phyloP scores from a whole-genome alignment of 306 rosid species.

The Vicia faba region DNA sequence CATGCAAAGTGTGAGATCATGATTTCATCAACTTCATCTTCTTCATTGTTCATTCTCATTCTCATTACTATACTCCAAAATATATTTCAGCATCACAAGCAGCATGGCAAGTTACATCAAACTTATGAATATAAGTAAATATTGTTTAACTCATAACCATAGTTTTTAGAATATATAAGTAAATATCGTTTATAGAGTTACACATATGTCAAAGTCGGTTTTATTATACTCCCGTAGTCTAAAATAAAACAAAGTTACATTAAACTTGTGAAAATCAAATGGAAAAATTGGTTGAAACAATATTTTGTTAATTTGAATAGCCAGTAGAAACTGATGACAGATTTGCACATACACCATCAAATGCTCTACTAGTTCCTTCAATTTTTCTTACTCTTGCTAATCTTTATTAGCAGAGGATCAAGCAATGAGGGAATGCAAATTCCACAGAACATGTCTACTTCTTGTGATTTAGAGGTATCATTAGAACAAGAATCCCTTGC shows the following conservation, averaged over 20 bases:
- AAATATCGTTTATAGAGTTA: slow-evolving; percentile 1
- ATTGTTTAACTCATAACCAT: neutral
- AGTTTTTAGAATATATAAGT: neutral
- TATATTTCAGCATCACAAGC: too few species aligned
- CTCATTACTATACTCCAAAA: too few species aligned
- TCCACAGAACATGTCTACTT: slow-evolving; percentile 42
- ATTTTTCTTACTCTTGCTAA: slow-evolving; percentile 53
- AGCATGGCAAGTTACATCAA: too few species aligned
- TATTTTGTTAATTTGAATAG: slow-evolving; percentile 25
- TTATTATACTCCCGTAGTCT: slow-evolving; percentile 14
- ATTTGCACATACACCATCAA: slow-evolving; percentile 26
- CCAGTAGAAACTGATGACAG: slow-evolving; percentile 1
- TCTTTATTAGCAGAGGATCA: slow-evolving; percentile 52
- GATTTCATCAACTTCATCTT: too few species aligned
- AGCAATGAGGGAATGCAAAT: slow-evolving; percentile 56
- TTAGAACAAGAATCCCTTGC: slow-evolving; percentile 34
- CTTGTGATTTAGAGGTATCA: slow-evolving; percentile 41
- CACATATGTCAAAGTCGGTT: neutral
- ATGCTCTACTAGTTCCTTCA: slow-evolving; percentile 40
- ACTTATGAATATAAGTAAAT: too few species aligned
- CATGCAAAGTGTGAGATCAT: too few species aligned
- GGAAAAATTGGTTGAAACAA: slow-evolving; percentile 29
- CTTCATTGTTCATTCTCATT: too few species aligned
- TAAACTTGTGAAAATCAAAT: neutral
- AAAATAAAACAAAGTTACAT: slow-evolving; percentile 26